Base-by-base conservation (phyloP, 441 rosid genomes). In the Codiaeum variegatum region DNA sequence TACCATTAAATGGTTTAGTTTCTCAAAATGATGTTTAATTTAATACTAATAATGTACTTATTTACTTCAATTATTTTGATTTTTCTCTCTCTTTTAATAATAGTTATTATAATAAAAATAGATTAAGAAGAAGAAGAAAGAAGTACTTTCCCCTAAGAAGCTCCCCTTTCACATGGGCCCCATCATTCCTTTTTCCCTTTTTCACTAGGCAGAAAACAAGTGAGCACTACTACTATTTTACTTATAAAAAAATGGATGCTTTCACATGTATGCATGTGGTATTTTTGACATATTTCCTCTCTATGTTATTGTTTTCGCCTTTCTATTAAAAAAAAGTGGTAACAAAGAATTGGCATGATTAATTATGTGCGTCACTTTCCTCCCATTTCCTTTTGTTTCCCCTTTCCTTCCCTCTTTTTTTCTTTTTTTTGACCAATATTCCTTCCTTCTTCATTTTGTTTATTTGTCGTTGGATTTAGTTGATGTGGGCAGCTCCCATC, bases 221-320 rank as follows among this genome's bases (percentile, higher is more conserved):
- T 13, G 16, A 47, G 2, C 15, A 40, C 21, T 32, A 21, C 3
- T 60, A 10, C 52, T 51, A 21, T 49, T 29, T 32, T 28, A 16
- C 8, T 26, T 8, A 26, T 3, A 46, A 56, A 46, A 46, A 58
- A 32, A 51, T 51, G 21, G 21, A 19, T 21, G 21, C 12, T 36
- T 54, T 67, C 87, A 78, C 88, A 83, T 83, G 90, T 68, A 55
- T 73, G 76, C 90, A 87, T 82, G 88, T 87, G 90, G 70, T 60
- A 62, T 55, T 72, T 40, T 72, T 40, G 63, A 61, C 49, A 40
- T 49, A 36, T 51, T 75, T 67, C 4, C 24, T 63, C 61, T 31
- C 26, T n/a, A 42, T 38, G 1, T 34, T 7, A 34, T 23, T 24
- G 6, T 54, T 68, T 32, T 56, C 69, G 24, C 26, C 6, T 13